Evolutionary conservation across 2,329 filamentous ascomycete genomes (phyloP), one percentile per base, ranked within the genome.

Genomic region (Aspergillus eucalypticola): DNA sequence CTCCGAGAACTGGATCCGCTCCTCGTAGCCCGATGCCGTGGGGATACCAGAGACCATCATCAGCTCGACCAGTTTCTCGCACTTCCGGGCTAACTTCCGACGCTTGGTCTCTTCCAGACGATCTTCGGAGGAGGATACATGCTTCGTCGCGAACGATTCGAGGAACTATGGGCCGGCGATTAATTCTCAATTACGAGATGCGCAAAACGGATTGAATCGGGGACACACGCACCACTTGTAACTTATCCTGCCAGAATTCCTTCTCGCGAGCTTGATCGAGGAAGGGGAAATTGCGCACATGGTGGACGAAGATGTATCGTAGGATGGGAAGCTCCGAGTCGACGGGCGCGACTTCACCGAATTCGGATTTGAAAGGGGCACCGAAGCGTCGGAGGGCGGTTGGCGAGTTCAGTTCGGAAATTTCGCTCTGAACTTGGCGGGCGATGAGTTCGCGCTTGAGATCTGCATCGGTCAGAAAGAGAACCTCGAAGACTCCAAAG

Each of bases 1-100:
- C 78, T 99, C 95, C 1, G 92, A 92, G 74, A 99, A 99, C 54
- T 92, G 87, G 72, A 99, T 97, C 60, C 95, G 87, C 81, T 99
- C 95, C 77, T 99, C 95, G 74, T 98, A 99, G 2, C 95, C 95
- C 4, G 93, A 97, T 3, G 95, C 92, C 1, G 95, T 99, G 35
- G 91, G 91, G 60, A 99, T 90, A 39, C 95, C 95, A 7, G 94
- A 98, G 8, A 99, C 95, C 92, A 99, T 97, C 95, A 99, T 99
- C 62, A 99, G 83, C 82, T 99, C 95, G 10, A 99, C 91, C 60
- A 99, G 81, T 80, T 99, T 99, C 75, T 95, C 89, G 51, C 91
- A 92, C 83, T 99, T 99, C 69, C 89, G 83, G 3, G 95, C 94
- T 65, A 99, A 80, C 77, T 99, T 99, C 66, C 88, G 85, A 60